These are phyloP conservation scores for Groenewaldozyma auringiensis DNA, from an alignment of 1,139 yeast genomes.

Conservation along the genomic window DNA sequence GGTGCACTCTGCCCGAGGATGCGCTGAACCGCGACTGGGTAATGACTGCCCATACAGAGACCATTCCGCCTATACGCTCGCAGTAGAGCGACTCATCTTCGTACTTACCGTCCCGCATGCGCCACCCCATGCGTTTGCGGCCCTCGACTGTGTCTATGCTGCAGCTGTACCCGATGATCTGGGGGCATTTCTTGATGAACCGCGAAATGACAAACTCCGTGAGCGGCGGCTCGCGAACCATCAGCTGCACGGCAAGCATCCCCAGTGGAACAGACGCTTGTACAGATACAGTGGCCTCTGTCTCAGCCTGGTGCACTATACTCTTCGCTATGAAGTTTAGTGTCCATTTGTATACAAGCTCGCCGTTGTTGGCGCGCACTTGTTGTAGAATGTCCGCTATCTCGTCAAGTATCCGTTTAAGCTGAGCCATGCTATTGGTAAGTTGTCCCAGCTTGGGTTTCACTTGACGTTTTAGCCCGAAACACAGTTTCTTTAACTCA, in stretches of 20 bases:
- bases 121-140: conserved; percentile 82
- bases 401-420: conserved; percentile 43
- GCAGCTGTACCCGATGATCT: conserved; percentile 72
- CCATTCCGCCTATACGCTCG: conserved; percentile 81
- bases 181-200: conserved; percentile 85
- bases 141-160: conserved; percentile 76
- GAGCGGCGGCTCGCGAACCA: conserved; percentile 56
- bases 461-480: conserved; percentile 55
- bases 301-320: conserved; percentile 82
- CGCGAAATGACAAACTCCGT: conserved; percentile 66
- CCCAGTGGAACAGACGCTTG: conserved; percentile 78
- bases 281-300: conserved; percentile 78
- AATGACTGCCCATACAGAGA: conserved; percentile 71
- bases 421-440: conserved; percentile 60
- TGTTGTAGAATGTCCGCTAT: conserved; percentile 43
- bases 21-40: conserved; percentile 35
- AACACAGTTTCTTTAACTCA: conserved; percentile 35
- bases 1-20: conserved; percentile 35
- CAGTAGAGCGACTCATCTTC: conserved; percentile 69
- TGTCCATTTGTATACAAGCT: conserved; percentile 59
- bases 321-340: conserved; percentile 80
- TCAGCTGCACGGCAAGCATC: conserved; percentile 47
- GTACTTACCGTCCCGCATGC: conserved; percentile 49
- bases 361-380: conserved; percentile 35
- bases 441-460: conserved; percentile 90